phyloP scores from a whole-genome alignment of 2,329 filamentous ascomycete species.

The Nannizziopsis arthrosporioides region DNA sequence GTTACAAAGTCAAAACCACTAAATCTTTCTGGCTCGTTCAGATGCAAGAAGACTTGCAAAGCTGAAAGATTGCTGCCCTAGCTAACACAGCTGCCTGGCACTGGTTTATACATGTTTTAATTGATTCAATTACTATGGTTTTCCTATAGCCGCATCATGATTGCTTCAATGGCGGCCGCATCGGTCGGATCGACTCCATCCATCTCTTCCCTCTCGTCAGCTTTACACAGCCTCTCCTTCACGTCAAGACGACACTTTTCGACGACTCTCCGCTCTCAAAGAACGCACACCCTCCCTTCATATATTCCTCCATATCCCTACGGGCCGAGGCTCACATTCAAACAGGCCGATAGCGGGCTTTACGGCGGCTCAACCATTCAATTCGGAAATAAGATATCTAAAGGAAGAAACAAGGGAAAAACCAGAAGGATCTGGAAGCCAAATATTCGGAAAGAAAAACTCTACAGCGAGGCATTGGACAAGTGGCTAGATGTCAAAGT shows the following conservation, averaged over 20 bases:
- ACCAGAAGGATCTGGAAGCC: conserved; percentile 40
- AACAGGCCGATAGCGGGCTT: conserved; percentile 38
- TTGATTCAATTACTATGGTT: conserved; percentile 9
- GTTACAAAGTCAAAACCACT: conserved; percentile 2
- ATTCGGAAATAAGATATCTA: conserved; percentile 41
- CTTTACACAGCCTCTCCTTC: conserved; percentile 31
- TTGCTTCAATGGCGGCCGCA: conserved; percentile 23
- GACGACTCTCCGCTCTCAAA: conserved; percentile 21
- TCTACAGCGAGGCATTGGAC: conserved; percentile 35
- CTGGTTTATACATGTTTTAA: not conserved
- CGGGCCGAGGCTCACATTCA: conserved; percentile 33
- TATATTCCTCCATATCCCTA: conserved; percentile 38
- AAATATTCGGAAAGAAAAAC: conserved; percentile 38
- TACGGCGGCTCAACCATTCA: conserved; percentile 37
- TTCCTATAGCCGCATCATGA: conserved; percentile 7
- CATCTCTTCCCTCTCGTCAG: conserved; percentile 25
- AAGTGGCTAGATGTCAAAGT: conserved; percentile 37
- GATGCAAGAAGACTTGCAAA: not conserved
- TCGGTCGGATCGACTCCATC: conserved; percentile 20
- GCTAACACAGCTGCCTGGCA: not conserved
- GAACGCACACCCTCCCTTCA: conserved; percentile 27
- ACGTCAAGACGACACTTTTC: conserved; percentile 30
- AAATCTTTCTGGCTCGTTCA: not conserved
- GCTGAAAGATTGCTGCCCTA: not conserved
- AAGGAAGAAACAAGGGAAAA: conserved; percentile 39